Conservation (phyloP, 2,329 filamentous ascomycete genomes). For the Byssothecium circinans region DNA sequence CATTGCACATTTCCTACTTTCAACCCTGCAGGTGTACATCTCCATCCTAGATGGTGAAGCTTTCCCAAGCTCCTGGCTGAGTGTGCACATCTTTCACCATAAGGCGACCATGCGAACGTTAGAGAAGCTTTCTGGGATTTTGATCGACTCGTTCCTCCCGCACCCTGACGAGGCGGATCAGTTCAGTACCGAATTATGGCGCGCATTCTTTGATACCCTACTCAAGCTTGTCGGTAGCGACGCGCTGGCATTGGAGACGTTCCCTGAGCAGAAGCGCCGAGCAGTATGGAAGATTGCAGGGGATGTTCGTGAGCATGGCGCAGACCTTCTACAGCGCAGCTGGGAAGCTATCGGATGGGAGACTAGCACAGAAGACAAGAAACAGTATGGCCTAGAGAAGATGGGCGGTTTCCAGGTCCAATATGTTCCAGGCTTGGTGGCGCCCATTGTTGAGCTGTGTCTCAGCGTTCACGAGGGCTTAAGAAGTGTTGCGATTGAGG, state of each 20-base stretch:
- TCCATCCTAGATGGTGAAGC: conserved; percentile 88
- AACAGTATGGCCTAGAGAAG: conserved; percentile 74
- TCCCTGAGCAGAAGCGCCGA: conserved; percentile 92
- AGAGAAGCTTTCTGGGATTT: conserved; percentile 75
- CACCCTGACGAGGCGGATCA: conserved; percentile 86
- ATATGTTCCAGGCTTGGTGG: conserved; percentile 90
- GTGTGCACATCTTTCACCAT: conserved; percentile 89
- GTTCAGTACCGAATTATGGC: conserved; percentile 94
- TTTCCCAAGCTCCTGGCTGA: conserved; percentile 88
- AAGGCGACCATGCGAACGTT: conserved; percentile 84
- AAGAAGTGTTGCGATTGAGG: conserved; percentile 84
- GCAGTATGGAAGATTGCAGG: conserved; percentile 99
- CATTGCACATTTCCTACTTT: conserved; percentile 72
- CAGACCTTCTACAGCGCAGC: conserved; percentile 77
- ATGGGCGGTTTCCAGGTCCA: conserved; percentile 98
- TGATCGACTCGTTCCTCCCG: conserved; percentile 83
- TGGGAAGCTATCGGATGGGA: conserved; percentile 99
- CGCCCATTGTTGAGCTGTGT: conserved; percentile 89
- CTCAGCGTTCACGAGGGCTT: conserved; percentile 93
- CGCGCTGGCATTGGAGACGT: conserved; percentile 87
- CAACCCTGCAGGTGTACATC: conserved; percentile 80
- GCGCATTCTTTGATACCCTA: conserved; percentile 85
- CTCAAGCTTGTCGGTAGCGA: conserved; percentile 88
- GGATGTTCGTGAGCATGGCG: conserved; percentile 89
- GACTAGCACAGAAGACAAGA: conserved; percentile 74